Evolutionary conservation across 441 rosid genomes (phyloP).

Genomic region (Eutrema salsugineum): DNA sequence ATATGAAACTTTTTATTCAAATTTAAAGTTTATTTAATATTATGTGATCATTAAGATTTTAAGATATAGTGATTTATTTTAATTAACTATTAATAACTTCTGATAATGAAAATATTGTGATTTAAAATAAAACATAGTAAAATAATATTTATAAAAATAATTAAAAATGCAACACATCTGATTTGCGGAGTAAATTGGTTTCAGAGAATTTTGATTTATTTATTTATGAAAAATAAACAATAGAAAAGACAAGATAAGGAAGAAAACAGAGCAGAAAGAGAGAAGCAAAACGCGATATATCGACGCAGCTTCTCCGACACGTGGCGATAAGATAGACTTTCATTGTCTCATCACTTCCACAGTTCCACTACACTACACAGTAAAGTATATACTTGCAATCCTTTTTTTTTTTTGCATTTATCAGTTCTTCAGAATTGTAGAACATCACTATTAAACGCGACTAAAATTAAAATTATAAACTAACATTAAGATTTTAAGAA

Average conservation of each 20-base stretch:
- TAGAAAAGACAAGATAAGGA: conserved; percentile 13
- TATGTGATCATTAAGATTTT: too few relatives aligned
- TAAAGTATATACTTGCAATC: background rate
- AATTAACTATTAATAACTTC: too few relatives aligned
- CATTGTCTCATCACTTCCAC: background rate
- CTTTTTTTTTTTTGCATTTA: background rate
- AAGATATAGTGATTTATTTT: too few relatives aligned
- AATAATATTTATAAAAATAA: too few relatives aligned
- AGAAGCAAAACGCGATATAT: conserved; percentile 25
- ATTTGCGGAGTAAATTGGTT: background rate
- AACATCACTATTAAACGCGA: too few relatives aligned
- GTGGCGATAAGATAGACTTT: background rate
- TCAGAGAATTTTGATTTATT: background rate
- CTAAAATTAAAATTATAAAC: background rate
- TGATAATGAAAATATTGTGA: too few relatives aligned
- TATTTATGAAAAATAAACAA: background rate
- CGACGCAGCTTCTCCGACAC: conserved; percentile 17
- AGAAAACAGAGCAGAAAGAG: background rate
- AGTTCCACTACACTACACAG: background rate
- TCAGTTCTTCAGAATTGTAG: background rate
- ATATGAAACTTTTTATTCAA: too few relatives aligned
- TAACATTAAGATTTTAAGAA: too few relatives aligned
- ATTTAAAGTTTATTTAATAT: too few relatives aligned
- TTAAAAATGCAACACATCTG: too few relatives aligned
- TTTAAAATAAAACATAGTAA: too few relatives aligned